These are phyloP conservation scores for Annona cherimola DNA, from an alignment of 164 flowering plant species.

Conservation along the genomic window DNA sequence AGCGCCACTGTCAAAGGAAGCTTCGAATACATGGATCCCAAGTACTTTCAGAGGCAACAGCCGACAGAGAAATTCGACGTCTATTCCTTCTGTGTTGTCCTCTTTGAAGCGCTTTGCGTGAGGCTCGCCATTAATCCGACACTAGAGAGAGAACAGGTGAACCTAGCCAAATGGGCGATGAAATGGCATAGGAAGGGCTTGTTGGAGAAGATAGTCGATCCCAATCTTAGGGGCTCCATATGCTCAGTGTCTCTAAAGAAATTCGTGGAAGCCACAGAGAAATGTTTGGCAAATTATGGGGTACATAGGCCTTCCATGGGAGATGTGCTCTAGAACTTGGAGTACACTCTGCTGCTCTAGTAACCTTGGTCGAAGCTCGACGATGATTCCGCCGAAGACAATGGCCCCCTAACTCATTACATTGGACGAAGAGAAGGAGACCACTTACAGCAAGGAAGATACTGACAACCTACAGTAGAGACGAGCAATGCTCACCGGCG, in stretches of 20 bases:
- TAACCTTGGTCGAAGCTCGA: conserved; percentile 30
- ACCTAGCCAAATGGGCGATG: conserved; percentile 95
- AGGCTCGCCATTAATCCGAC: conserved; percentile 88
- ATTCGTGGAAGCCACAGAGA: conserved; percentile 89
- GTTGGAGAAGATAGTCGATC: conserved; percentile 82
- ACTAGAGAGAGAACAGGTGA: conserved; percentile 90
- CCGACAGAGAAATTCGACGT: conserved; percentile 91
- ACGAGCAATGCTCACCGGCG: no score
- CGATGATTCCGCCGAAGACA: no score
- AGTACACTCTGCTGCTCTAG: conserved; percentile 86
- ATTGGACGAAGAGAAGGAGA: no score
- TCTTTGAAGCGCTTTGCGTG: conserved; percentile 84
- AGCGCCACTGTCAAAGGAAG: conserved; percentile 94
- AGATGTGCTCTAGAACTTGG: conserved; percentile 89
- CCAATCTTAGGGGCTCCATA: conserved; percentile 58
- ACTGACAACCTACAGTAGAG: no score
- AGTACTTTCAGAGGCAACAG: conserved; percentile 87
- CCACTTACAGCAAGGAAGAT: no score
- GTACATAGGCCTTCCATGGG: conserved; percentile 97
- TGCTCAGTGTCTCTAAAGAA: conserved; percentile 77
- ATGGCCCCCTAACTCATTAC: no score
- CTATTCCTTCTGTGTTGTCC: conserved; percentile 87
- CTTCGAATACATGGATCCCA: conserved; percentile 90
- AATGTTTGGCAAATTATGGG: conserved; percentile 80
- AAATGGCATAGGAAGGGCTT: conserved; percentile 88